Evolutionary conservation across 805 yeast species (phyloP).

Genomic region (Yarrowia sp.): DNA sequence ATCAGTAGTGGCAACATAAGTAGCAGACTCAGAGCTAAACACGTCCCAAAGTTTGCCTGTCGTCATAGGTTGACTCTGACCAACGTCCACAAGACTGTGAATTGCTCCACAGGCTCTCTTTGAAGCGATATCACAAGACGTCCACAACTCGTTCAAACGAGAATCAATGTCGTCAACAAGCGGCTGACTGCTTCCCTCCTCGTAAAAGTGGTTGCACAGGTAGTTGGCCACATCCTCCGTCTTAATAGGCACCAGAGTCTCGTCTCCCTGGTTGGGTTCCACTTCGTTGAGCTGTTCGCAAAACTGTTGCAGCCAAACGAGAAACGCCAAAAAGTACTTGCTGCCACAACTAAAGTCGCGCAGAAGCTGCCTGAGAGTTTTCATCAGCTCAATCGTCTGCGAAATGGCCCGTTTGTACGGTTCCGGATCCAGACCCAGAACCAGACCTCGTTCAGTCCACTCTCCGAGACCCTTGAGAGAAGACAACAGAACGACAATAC

Average conservation of each 20-base stretch:
- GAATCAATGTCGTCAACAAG: neutral
- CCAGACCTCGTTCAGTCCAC: slow-evolving; percentile 40
- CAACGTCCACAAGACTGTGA: slow-evolving; percentile 13
- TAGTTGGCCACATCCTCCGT: slow-evolving; percentile 22
- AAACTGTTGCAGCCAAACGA: slow-evolving; percentile 19
- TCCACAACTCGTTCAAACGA: slow-evolving; percentile 3
- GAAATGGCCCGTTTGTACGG: slow-evolving; percentile 4
- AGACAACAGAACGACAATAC: slow-evolving; percentile 46
- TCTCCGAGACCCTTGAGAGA: slow-evolving; percentile 44
- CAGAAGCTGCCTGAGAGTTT: neutral
- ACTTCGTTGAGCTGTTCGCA: slow-evolving; percentile 16
- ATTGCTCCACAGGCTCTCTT: neutral
- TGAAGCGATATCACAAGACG: neutral
- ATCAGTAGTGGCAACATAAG: slow-evolving; percentile 7
- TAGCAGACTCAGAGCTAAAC: neutral
- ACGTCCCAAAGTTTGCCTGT: slow-evolving; percentile 13
- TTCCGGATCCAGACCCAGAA: slow-evolving; percentile 28
- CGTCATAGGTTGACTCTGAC: neutral
- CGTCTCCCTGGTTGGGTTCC: slow-evolving; percentile 22
- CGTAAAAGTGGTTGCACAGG: slow-evolving; percentile 3
- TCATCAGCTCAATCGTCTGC: slow-evolving; percentile 11
- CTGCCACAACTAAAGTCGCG: neutral
- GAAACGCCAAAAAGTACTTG: slow-evolving; percentile 8
- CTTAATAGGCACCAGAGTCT: slow-evolving; percentile 4
- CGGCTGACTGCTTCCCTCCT: neutral